Base-by-base conservation (phyloP, 768 basidiomycete species). In the Harrya chromipes region DNA sequence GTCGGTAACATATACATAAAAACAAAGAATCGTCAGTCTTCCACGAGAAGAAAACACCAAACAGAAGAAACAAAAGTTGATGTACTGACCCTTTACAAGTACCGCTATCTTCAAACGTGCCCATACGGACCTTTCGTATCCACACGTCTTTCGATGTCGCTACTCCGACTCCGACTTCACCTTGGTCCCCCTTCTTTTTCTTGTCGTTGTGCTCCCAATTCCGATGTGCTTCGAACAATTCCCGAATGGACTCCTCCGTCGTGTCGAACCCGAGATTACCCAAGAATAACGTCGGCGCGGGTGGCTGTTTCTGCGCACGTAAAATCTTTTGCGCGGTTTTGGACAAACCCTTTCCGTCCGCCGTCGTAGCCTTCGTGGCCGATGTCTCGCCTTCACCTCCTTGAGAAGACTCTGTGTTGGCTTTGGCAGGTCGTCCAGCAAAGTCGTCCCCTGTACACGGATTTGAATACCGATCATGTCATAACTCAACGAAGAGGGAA, bases 41-140 rank as follows among this genome's bases (percentile, higher is more conserved):
- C 27, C 27, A 27, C 27, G 8, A 23, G 26, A 27, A 27, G 26
- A 3, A 48, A 1, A 0, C 4, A 17, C 37, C 11, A 11, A 51
- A 34, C 27, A 19, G 12, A 21, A 31, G 21, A 40, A 4, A 23
- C n/a, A 13, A 29, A 1, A 72, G 78, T 21, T 14, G 16, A 9
- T 50, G 62, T 16, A 52, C 62, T 39, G 41, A 97, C 95, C 95
- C 95, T 77, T 98, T 99, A 72, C 95, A 98, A 46, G 81, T 70
- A 9, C 95, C 97, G 42, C 83, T 89, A 67, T 99, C 95, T 65
- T 97, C 93, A 57, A 99, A 99, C 16, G 94, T 94, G 4, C 93
- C 94, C 80, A 99, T 79, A 6, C 95, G 83, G 24, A 99, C 72
- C 64, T 92, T 92, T 53, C 88, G 77, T 72, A 86, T 78, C 83